Conservation (phyloP, 768 basidiomycete genomes). For the Russula emetica region DNA sequence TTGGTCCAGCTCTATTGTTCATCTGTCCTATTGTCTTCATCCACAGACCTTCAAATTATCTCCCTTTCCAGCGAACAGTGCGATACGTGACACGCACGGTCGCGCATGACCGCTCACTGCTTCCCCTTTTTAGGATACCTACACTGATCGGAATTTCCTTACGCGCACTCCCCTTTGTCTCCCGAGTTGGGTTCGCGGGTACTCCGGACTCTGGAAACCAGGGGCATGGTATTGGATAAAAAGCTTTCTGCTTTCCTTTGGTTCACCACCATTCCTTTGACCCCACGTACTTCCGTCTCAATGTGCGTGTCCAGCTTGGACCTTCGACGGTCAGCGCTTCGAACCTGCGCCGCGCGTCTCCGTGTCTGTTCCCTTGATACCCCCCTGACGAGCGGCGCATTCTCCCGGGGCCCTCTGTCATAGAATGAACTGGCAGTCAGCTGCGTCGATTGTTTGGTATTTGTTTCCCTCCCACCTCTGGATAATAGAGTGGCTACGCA, state of each 20-base stretch:
- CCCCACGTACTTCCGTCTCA: not conserved
- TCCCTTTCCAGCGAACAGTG: constrained; percentile 5
- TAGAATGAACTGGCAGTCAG: not conserved
- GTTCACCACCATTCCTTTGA: not conserved
- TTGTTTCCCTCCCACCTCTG: not conserved
- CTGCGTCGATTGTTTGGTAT: not conserved
- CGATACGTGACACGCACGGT: not conserved
- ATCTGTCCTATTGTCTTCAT: constrained; percentile 13
- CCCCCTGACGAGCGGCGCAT: not conserved
- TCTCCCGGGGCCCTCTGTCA: not conserved
- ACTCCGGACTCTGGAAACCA: constrained; percentile 1
- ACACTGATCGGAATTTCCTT: constrained; percentile 21
- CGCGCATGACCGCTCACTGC: not conserved
- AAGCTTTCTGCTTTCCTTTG: constrained; percentile 4
- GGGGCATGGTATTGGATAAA: constrained; percentile 7
- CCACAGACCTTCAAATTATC: not conserved
- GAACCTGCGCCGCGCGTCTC: not conserved
- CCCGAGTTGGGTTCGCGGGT: constrained; percentile 10
- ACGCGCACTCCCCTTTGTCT: constrained; percentile 20
- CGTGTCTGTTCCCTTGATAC: not conserved
- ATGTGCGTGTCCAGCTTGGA: not conserved
- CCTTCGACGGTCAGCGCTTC: not conserved
- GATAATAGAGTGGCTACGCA: not conserved
- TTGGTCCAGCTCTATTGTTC: constrained; percentile 11
- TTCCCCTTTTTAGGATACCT: constrained; percentile 8